These are phyloP conservation scores for Biscogniauxia sp. DNA, from an alignment of 2,329 filamentous ascomycete species.

Conservation along the genomic window DNA sequence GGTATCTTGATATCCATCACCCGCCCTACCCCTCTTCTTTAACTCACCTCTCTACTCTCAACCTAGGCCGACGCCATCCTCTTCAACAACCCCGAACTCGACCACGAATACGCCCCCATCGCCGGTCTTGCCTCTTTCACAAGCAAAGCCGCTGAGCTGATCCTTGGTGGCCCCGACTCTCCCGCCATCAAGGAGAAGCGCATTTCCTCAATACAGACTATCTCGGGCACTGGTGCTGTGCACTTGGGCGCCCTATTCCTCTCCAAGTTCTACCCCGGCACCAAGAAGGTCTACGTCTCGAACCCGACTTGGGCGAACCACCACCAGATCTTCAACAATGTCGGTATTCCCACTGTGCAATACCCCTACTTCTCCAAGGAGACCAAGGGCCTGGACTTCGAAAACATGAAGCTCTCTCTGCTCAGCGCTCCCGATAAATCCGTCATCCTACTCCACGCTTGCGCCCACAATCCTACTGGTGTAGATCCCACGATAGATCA, in stretches of 20 bases:
- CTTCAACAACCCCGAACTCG: slow-evolving; percentile 81
- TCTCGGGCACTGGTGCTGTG: slow-evolving; percentile 94
- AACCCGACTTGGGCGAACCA: slow-evolving; percentile 98
- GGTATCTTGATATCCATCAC: slow-evolving; percentile 50
- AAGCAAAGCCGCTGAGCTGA: slow-evolving; percentile 83
- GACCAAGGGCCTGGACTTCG: slow-evolving; percentile 89
- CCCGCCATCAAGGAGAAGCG: slow-evolving; percentile 83
- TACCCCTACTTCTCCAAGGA: slow-evolving; percentile 94
- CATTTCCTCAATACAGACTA: slow-evolving; percentile 80
- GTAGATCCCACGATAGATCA: slow-evolving; percentile 92
- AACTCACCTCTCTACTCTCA: slow-evolving; percentile 18
- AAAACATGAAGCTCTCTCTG: slow-evolving; percentile 76
- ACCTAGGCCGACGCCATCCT: slow-evolving; percentile 84
- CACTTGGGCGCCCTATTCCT: slow-evolving; percentile 95
- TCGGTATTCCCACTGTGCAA: slow-evolving; percentile 70
- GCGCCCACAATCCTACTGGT: slow-evolving; percentile 96
- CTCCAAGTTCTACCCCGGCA: slow-evolving; percentile 78
- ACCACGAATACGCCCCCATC: slow-evolving; percentile 98
- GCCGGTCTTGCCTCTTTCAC: slow-evolving; percentile 85
- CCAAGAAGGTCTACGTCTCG: slow-evolving; percentile 81
- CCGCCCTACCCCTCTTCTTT: slow-evolving; percentile 1
- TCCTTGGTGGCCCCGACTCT: slow-evolving; percentile 71
- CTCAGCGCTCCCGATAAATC: slow-evolving; percentile 71
- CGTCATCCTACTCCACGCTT: slow-evolving; percentile 89
- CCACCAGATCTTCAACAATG: slow-evolving; percentile 96